phyloP scores from a whole-genome alignment of 768 basidiomycete genomes.

The Phylloporus sp. region DNA sequence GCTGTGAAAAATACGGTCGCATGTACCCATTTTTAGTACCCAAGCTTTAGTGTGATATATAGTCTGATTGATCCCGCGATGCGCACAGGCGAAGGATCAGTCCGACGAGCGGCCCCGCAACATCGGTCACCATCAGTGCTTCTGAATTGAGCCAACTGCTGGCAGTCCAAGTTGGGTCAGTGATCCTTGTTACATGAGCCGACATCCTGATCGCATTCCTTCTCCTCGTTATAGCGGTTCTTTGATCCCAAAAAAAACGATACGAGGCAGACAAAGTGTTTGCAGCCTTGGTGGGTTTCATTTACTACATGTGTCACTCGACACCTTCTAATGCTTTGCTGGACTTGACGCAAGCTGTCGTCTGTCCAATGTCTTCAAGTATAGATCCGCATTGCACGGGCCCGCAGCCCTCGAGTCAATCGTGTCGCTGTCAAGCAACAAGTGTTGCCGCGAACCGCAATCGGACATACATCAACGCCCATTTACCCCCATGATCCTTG shows the following conservation, averaged over 20 bases:
- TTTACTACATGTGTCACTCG: background rate
- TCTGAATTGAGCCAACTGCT: constrained; percentile 7
- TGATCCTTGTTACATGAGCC: constrained; percentile 6
- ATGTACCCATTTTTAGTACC: background rate
- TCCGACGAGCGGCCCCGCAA: constrained; percentile 13
- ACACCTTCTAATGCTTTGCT: background rate
- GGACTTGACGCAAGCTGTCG: constrained; percentile 7
- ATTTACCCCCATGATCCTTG: constrained; percentile 54
- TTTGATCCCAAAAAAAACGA: background rate
- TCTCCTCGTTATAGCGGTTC: background rate
- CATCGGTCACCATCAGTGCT: constrained; percentile 6
- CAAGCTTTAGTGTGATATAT: background rate
- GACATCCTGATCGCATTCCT: background rate
- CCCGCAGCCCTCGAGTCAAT: constrained; percentile 4
- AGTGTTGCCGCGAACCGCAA: constrained; percentile 58
- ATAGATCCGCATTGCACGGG: constrained; percentile 2
- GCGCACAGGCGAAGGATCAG: constrained; percentile 2
- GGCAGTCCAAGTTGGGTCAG: background rate
- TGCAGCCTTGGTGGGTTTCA: background rate
- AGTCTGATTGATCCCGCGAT: constrained; percentile 9
- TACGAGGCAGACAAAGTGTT: background rate
- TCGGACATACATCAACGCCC: constrained; percentile 72
- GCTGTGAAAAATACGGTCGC: background rate
- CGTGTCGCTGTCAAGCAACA: constrained; percentile 20
- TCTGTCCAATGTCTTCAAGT: constrained; percentile 1